Conservation (phyloP, 371 early-diverging fungal genomes). For the Apophysomyces sp. region DNA sequence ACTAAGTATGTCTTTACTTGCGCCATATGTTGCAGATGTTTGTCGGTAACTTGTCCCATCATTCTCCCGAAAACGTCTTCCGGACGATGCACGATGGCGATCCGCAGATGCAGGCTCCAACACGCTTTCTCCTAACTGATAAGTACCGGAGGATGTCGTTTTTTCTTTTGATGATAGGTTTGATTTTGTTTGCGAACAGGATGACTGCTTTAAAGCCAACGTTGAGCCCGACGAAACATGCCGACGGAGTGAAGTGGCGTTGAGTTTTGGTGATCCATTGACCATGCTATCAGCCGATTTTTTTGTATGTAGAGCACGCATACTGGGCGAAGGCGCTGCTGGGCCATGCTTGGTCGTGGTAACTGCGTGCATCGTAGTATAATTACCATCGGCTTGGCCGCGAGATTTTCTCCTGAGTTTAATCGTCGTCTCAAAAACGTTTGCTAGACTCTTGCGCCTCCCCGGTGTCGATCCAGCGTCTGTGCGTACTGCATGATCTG, state of each 20-base stretch:
- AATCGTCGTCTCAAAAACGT: not conserved
- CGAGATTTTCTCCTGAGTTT: conserved; percentile 9
- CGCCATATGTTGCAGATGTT: not conserved
- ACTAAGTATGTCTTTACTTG: too few relatives aligned
- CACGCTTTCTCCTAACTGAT: too few relatives aligned
- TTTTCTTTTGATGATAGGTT: too few relatives aligned
- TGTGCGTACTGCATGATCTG: not conserved
- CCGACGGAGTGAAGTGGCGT: not conserved
- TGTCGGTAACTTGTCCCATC: not conserved
- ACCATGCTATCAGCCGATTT: conserved; percentile 15
- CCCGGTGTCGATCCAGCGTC: not conserved
- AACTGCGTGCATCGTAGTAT: not conserved
- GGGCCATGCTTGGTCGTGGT: not conserved
- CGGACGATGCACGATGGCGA: not conserved
- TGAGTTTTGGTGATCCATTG: not conserved
- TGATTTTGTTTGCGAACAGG: too few relatives aligned
- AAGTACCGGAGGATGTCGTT: too few relatives aligned
- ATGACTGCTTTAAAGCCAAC: not conserved
- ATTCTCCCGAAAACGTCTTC: not conserved
- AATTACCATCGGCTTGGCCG: not conserved
- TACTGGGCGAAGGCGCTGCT: conserved; percentile 18
- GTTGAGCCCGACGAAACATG: not conserved
- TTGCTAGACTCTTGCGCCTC: conserved; percentile 21
- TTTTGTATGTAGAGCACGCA: conserved; percentile 18
- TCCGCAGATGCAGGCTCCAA: too few relatives aligned